Conservation (phyloP, 2,329 filamentous ascomycete genomes). For the Penicillium sp. region DNA sequence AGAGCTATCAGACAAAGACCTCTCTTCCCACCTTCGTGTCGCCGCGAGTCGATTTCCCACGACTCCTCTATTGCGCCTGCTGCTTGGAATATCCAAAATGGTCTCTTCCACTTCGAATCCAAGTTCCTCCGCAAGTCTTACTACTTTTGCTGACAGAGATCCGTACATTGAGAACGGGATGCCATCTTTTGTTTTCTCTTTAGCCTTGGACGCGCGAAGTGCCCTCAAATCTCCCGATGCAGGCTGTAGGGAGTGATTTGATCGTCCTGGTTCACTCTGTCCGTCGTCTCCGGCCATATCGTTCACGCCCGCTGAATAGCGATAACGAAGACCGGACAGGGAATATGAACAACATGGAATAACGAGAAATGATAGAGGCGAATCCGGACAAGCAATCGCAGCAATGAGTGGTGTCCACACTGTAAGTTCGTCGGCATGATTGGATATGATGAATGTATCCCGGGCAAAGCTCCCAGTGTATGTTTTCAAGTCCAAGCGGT, state of each 20-base stretch:
- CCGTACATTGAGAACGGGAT: slow-evolving; percentile 66
- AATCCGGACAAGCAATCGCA: slow-evolving; percentile 49
- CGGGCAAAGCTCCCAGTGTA: slow-evolving; percentile 59
- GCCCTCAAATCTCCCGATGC: slow-evolving; percentile 38
- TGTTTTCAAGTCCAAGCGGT: slow-evolving; percentile 18
- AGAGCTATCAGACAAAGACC: neutral
- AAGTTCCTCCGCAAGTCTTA: slow-evolving; percentile 61
- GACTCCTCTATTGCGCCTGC: slow-evolving; percentile 78
- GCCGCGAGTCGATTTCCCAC: slow-evolving; percentile 54
- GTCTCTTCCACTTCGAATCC: slow-evolving; percentile 76
- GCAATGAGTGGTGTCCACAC: slow-evolving; percentile 91
- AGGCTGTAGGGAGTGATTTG: slow-evolving; percentile 26
- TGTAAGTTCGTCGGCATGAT: slow-evolving; percentile 94
- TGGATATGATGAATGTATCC: slow-evolving; percentile 88
- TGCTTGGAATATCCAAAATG: slow-evolving; percentile 84
- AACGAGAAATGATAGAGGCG: slow-evolving; percentile 74
- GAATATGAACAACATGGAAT: slow-evolving; percentile 95
- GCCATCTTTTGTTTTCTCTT: slow-evolving; percentile 26
- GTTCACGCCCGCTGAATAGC: slow-evolving; percentile 50
- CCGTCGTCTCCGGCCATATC: slow-evolving; percentile 38
- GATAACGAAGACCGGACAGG: slow-evolving; percentile 66
- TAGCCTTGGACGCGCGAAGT: slow-evolving; percentile 34
- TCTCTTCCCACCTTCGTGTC: slow-evolving; percentile 11
- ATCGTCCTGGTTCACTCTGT: slow-evolving; percentile 3
- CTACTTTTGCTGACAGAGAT: slow-evolving; percentile 73